Percentiles rank a stretch among this genome's conserved stretches.
These are phyloP conservation scores for Ricinus communis DNA, from an alignment of 345 rosid genomes.

Conservation along the genomic window DNA sequence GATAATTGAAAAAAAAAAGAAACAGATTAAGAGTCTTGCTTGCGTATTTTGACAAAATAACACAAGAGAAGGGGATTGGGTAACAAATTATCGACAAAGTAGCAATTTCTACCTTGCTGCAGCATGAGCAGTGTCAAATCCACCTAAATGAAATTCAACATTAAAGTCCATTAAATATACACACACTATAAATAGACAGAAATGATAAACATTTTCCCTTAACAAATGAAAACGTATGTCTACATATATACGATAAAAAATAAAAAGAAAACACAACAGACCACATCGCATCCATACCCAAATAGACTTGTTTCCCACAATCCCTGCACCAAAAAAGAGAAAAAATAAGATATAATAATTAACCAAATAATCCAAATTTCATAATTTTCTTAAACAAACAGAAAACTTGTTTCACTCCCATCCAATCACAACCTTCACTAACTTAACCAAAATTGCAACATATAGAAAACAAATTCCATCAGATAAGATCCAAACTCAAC, in stretches of 20 bases:
- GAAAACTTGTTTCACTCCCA: neutral
- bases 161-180: constrained; percentile 7
- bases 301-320: constrained; percentile 93
- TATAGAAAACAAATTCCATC: too few relatives aligned
- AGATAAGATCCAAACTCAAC: neutral
- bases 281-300: constrained; percentile 53
- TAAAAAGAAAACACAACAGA: constrained; percentile 9
- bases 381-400: constrained; percentile 5
- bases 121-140: constrained; percentile 96
- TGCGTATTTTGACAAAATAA: too few relatives aligned
- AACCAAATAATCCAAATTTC: neutral
- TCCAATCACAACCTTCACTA: neutral
- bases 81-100: neutral
- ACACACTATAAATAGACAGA: too few relatives aligned
- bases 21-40: neutral
- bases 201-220: too few relatives aligned
- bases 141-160: constrained; percentile 53
- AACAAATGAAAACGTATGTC: too few relatives aligned
- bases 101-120: constrained; percentile 72
- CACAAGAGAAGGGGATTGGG: neutral
- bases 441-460: neutral
- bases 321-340: constrained; percentile 57
- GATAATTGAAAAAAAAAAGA: constrained; percentile 7
- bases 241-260: too few relatives aligned
- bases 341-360: neutral